Base-by-base conservation (phyloP, 495 filamentous ascomycete genomes). In the Recurvomyces mirabilis region DNA sequence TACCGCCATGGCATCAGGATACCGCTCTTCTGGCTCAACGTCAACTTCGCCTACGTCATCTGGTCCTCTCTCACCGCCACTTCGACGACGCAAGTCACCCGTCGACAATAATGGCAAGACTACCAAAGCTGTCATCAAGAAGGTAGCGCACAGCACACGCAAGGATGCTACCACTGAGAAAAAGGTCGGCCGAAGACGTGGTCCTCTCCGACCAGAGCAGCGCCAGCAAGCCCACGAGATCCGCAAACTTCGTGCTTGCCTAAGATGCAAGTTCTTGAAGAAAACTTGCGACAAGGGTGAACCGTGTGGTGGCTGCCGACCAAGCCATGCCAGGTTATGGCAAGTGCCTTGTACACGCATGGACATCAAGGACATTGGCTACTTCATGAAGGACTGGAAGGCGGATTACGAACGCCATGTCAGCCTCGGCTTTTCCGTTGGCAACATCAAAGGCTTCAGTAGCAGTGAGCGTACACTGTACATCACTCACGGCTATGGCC, bases 371-470 rank as follows among this genome's bases (percentile, higher is more conserved):
- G 87, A 94, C 52, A 91, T 94, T 57, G 84, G 75, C 23, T 93
- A 87, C 57, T 94, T 94, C 70, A 89, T 93, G 84, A 93, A 94
- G 71, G 87, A 93, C 62, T 94, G 86, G 87, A 89, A 83, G 65
- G 87, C 84, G 13, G 87, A 94, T 55, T 93, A 85, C 58, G 87
- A 93, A 64, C 80, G 87, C 40, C 87, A 94, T 59, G 74, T 88
- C 43, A 79, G 71, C 54, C 77, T 85, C 49, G 84, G 83, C 26
- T 84, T 94, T 61, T 87, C 85, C 2, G 79, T 93, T 26, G 86
- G 79, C 57, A 93, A 94, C 57, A 89, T 94, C 66, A 93, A 89
- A 61, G 87, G 87, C 41, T 93, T 89, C 57, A 81, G 84, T 18
- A 74, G 78, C 35, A 74, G 81, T 42, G 87, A 94, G 64, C 77